Conservation (phyloP, 78 protist species). For the Creolimax fragrantissima region DNA sequence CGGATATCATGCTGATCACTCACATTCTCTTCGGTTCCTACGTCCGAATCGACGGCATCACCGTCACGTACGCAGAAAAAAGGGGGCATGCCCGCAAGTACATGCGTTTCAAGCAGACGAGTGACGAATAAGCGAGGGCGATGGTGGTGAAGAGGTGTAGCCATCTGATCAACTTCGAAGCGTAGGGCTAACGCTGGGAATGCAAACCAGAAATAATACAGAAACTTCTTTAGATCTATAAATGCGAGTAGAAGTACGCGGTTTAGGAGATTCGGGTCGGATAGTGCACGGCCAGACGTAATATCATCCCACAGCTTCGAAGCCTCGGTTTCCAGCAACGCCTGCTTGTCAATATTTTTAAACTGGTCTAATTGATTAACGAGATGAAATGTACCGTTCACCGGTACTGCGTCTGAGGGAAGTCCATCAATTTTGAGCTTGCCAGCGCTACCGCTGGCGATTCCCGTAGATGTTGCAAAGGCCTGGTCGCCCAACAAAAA, state of each 20-base stretch:
- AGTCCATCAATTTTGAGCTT: no score
- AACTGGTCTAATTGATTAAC: constrained; percentile 5
- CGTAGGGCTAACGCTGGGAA: constrained; percentile 51
- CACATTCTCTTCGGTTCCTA: no score
- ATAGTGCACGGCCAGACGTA: constrained; percentile 38
- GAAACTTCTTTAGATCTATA: constrained; percentile 77
- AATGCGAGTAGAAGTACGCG: constrained; percentile 58
- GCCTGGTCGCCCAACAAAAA: neutral
- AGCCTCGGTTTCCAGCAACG: neutral
- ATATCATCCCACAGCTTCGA: constrained; percentile 39
- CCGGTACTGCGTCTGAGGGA: constrained; percentile 10
- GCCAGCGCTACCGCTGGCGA: no score
- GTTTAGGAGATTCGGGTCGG: constrained; percentile 31
- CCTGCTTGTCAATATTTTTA: neutral
- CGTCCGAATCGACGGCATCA: no score
- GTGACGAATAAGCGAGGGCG: neutral
- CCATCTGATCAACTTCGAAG: neutral
- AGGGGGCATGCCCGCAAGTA: neutral
- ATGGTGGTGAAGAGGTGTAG: neutral
- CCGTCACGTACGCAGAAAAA: no score
- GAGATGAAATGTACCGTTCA: neutral
- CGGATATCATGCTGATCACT: no score
- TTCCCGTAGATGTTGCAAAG: no score
- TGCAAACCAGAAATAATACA: constrained; percentile 71
- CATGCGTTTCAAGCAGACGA: neutral